Base-by-base conservation (phyloP, 2,329 filamentous ascomycete genomes). In the Fusarium multiceps region DNA sequence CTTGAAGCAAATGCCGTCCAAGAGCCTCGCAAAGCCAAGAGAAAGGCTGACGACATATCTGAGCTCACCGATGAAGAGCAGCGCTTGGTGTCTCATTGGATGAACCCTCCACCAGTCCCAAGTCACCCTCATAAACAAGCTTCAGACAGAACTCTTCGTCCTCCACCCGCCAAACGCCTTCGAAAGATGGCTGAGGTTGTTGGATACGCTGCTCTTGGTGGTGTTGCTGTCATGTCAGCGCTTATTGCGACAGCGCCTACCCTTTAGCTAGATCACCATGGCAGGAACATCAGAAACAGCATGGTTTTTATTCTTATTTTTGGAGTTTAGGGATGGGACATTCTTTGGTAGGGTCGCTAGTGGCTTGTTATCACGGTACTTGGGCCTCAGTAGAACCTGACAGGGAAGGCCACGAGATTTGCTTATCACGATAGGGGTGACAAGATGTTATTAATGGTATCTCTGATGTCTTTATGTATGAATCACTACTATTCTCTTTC, bases 151-250 rank as follows among this genome's bases (percentile, higher is more conserved):
- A 18, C 59, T 49, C 27, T 27, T 20, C 25, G 10, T 37, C 37
- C 43, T 21, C 71, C 68, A 12, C 74, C 77, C 18, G 55, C 32
- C 6, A 81, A 81, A 49, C 76, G 79, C 8, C 61, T 81, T 43
- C 77, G 78, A 14, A 76, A 75, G 48, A 76, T 76, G 43, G 80
- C 78, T 6, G 80, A 82, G 53, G 76, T 75, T 1, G 66, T 81
- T 25, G 78, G 80, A 11, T 79, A 78, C 40, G 79, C 77, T 13
- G 77, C 80, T 7, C 68, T 82, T 5, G 80, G 80, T 10, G 80
- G 80, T 21, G 72, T 79, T 10, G 79, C 79, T n/a, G 80, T 81
- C 41, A 78, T 81, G 76, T 79, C 79, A 25, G 80, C 79, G 6
- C 65, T 82, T 37, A 81, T 82, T 53, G 80, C 78, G 21, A 81